Percentiles rank a stretch among this genome's conserved stretches.
phyloP scores from a whole-genome alignment of 2,329 filamentous ascomycete genomes.

The Teratosphaeria gauchensis region DNA sequence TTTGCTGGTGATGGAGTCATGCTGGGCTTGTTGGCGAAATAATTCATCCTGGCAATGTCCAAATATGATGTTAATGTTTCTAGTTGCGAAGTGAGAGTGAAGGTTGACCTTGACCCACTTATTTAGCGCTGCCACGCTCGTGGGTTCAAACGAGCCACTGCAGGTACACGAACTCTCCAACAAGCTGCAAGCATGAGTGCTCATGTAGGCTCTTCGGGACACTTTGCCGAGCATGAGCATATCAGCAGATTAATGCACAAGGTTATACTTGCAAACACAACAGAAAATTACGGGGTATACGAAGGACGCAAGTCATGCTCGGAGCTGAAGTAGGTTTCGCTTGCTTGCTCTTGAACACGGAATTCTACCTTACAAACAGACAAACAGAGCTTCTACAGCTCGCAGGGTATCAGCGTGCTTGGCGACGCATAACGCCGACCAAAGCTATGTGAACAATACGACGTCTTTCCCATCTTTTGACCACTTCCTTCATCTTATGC shows the following conservation, averaged over 20 bases:
- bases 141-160: not conserved
- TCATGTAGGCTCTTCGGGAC: not conserved
- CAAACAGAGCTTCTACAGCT: not conserved
- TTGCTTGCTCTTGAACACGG: not conserved
- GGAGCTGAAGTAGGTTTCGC: not conserved
- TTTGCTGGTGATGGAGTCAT: not conserved
- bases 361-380: not conserved
- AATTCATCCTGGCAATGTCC: not conserved
- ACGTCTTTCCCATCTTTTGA: not conserved
- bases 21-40: not conserved
- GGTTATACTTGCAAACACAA: not conserved
- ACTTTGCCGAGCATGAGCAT: not conserved
- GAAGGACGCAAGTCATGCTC: not conserved
- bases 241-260: not conserved
- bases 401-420: not conserved
- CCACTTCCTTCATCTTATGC: not conserved
- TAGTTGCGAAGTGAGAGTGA: not conserved
- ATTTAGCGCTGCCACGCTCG: not conserved
- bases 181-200: not conserved
- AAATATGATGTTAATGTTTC: not conserved
- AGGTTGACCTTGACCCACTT: not conserved
- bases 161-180: not conserved
- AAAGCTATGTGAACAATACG: not conserved
- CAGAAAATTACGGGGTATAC: not conserved
- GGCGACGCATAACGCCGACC: not conserved